Evolutionary conservation across 495 filamentous ascomycete genomes (phyloP), one percentile per base, ranked within the genome.

Genomic region (Podospora tetraspora): DNA sequence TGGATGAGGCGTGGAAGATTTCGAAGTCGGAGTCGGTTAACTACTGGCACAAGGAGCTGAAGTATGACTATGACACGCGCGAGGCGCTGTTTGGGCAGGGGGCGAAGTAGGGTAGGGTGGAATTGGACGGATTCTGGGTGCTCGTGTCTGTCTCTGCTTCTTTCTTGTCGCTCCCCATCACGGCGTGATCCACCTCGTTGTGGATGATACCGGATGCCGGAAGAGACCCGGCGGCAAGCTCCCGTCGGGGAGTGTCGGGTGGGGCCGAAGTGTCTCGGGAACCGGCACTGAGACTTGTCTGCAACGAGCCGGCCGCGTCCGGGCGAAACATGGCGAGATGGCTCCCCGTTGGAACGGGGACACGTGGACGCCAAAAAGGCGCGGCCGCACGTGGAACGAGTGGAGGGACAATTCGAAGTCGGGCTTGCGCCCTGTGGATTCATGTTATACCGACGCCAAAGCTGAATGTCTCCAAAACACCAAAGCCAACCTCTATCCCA

Each of bases 1-100:
- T 97, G 63, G 93, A 97, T 74, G 83, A 92, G 78, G 93, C 92
- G 11, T 91, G 90, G 90, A 43, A 59, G 68, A 78, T 92, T 16
- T 76, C 84, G 12, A 92, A 93, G 83, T 71, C 84, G 10, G 86
- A 89, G n/a, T 84, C 88, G 12, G 78, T 86, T 8, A 84, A 88
- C 59, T 94, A 93, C 71, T 95, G 90, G 90, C 91, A 93, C 68
- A 74, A 88, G 59, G 89, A 92, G 63, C 76, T 95, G 67, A 84
- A 90, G 78, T 94, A 93, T 71, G 85, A 66, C 4, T 94, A 94
- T 73, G 85, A 94, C 73, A 91, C 90, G 1, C 79, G 84, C 68
- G 81, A 88, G 75, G 89, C 86, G 6, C 70, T 93, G 65, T 92
- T 91, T 74, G 81, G 77, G 0, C 60, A 70, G n/a, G 72, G 70